Evolutionary conservation across 129 eudicot species (phyloP).

Genomic region (Lactuca saligna): DNA sequence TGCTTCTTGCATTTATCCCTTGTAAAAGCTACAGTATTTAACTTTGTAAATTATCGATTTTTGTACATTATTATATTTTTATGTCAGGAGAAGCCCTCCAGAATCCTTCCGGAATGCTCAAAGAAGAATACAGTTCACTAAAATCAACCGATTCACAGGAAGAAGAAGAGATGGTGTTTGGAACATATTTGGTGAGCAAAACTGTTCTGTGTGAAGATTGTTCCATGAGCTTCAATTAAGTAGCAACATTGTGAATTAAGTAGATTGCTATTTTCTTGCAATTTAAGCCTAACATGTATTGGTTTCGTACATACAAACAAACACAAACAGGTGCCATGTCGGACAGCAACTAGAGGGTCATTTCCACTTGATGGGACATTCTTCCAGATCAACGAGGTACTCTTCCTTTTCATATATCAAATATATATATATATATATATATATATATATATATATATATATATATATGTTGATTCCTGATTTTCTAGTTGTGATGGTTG

Average conservation of each 20-base stretch:
- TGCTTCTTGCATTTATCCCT: too few species aligned
- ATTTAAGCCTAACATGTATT: background rate
- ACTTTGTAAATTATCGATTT: slow-evolving; percentile 1
- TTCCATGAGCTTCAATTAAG: background rate
- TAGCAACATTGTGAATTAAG: background rate
- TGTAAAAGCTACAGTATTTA: too few species aligned
- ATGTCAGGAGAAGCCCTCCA: slow-evolving; percentile 11
- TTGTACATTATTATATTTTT: background rate
- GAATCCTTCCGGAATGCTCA: background rate
- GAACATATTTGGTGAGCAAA: slow-evolving; percentile 48
- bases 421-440: too few species aligned
- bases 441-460: too few species aligned
- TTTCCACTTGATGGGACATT: slow-evolving; percentile 48
- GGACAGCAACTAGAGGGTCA: slow-evolving; percentile 44
- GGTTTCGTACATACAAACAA: background rate
- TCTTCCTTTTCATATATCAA: background rate
- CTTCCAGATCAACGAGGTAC: slow-evolving; percentile 57
- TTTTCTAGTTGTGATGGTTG: background rate
- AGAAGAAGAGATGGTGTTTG: slow-evolving; percentile 21
- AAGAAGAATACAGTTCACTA: background rate
- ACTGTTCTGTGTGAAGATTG: background rate
- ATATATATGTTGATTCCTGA: too few species aligned
- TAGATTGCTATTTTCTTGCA: background rate
- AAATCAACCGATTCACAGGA: slow-evolving; percentile 9
- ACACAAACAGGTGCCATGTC: slow-evolving; percentile 41